Conservation (phyloP, 306 rosid genomes). For the Quercus berberidifolia region DNA sequence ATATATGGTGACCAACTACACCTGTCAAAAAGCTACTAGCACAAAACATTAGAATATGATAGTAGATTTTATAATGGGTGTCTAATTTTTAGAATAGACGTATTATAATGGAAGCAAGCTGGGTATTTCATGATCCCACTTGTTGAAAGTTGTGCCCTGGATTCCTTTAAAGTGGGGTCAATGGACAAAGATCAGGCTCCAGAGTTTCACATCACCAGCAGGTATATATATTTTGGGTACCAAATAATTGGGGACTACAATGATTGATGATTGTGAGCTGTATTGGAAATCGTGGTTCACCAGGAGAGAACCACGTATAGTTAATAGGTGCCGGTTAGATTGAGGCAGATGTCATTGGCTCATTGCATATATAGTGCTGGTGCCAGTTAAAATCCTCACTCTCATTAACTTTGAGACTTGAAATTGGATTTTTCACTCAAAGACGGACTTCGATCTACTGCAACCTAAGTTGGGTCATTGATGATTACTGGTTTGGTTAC, state of each 20-base stretch:
- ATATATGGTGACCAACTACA: neutral
- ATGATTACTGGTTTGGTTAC: no score
- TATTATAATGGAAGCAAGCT: neutral
- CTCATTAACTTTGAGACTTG: no score
- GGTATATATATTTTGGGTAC: neutral
- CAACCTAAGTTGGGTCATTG: no score
- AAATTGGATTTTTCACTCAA: no score
- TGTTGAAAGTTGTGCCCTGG: conserved; percentile 7
- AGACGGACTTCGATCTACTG: no score
- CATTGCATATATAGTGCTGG: neutral
- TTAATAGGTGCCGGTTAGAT: neutral
- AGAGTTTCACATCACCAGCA: neutral
- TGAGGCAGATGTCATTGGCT: neutral
- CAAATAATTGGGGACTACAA: conserved; percentile 13
- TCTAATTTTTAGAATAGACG: neutral
- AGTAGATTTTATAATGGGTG: conserved; percentile 16
- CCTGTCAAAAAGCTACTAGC: neutral
- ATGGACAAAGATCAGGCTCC: neutral
- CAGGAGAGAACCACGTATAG: conserved; percentile 15
- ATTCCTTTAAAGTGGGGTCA: conserved; percentile 18
- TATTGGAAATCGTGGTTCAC: conserved; percentile 9
- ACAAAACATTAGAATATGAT: neutral
- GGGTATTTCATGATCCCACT: neutral
- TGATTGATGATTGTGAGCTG: conserved; percentile 31
- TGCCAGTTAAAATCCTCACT: no score